These are phyloP conservation scores for Isatis tinctoria DNA, from an alignment of 345 rosid genomes.

Conservation along the genomic window DNA sequence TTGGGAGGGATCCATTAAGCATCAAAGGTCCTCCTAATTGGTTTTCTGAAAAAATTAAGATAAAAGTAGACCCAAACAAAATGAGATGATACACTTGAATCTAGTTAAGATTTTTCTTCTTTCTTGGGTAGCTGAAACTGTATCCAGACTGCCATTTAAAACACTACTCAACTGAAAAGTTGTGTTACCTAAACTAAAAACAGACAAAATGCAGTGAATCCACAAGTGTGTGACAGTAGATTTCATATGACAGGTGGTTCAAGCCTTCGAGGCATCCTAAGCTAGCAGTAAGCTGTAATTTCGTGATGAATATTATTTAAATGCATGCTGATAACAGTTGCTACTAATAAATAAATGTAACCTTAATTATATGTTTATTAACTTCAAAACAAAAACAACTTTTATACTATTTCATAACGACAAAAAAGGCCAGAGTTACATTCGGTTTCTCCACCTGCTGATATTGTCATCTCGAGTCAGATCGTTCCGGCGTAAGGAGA, in stretches of 20 bases:
- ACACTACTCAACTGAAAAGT: not conserved
- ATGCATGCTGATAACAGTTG: not conserved
- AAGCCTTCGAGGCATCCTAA: not conserved
- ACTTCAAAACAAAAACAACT: too few species aligned
- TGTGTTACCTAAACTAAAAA: not conserved
- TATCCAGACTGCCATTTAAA: not conserved
- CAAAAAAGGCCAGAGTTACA: not conserved
- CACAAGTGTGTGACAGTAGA: not conserved
- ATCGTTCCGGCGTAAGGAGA: not conserved
- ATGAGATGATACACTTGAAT: not conserved
- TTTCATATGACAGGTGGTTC: not conserved
- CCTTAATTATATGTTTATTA: too few species aligned
- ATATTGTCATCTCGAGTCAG: too few species aligned
- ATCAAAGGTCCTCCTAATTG: not conserved
- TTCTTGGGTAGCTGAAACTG: not conserved
- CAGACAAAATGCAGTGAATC: not conserved
- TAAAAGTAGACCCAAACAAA: not conserved
- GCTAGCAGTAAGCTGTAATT: conserved; percentile 4
- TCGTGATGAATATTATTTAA: not conserved
- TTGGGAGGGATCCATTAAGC: not conserved
- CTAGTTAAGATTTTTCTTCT: not conserved
- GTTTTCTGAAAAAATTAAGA: not conserved
- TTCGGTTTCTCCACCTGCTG: not conserved
- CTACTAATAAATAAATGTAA: not conserved
- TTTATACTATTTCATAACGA: too few species aligned